phyloP scores from a whole-genome alignment of 352 stramenopile genomes.

The Pythium periplocum region DNA sequence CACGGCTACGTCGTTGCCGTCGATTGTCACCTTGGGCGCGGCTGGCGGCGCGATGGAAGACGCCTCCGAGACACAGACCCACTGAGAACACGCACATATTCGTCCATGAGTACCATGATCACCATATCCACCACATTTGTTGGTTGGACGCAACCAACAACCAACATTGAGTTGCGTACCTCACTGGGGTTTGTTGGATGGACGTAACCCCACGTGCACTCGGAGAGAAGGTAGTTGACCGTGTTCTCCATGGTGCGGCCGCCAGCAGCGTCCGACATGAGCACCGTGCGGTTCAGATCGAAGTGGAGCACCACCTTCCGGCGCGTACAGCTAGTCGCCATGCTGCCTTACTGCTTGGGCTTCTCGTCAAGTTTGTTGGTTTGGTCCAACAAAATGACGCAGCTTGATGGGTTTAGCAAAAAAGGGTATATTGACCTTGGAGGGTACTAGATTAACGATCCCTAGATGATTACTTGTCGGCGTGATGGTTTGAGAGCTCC shows the following conservation, averaged over 20 bases:
- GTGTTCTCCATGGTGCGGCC: slow-evolving; percentile 87
- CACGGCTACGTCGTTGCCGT: background rate
- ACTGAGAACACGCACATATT: slow-evolving; percentile 14
- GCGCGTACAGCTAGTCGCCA: slow-evolving; percentile 7
- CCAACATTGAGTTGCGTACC: too few relatives aligned
- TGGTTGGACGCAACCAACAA: too few relatives aligned
- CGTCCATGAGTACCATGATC: too few relatives aligned
- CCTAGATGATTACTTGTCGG: slow-evolving; percentile 8
- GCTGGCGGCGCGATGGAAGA: slow-evolving; percentile 40
- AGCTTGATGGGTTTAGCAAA: slow-evolving; percentile 8
- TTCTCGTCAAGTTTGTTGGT: too few relatives aligned
- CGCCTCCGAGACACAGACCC: slow-evolving; percentile 53
- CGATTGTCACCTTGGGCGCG: background rate
- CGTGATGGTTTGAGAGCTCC: slow-evolving; percentile 17
- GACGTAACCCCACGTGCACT: slow-evolving; percentile 73
- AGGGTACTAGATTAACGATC: too few relatives aligned
- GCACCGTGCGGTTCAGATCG: slow-evolving; percentile 85
- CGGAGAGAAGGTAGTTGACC: slow-evolving; percentile 79
- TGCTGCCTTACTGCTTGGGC: background rate
- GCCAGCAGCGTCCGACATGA: slow-evolving; percentile 87
- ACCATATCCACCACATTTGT: too few relatives aligned
- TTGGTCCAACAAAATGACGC: too few relatives aligned
- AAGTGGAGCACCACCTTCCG: slow-evolving; percentile 78
- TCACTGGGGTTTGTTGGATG: slow-evolving; percentile 16
- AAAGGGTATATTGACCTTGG: slow-evolving; percentile 4